phyloP scores from a whole-genome alignment of 106 monocot genomes.

The Allium fistulosum region DNA sequence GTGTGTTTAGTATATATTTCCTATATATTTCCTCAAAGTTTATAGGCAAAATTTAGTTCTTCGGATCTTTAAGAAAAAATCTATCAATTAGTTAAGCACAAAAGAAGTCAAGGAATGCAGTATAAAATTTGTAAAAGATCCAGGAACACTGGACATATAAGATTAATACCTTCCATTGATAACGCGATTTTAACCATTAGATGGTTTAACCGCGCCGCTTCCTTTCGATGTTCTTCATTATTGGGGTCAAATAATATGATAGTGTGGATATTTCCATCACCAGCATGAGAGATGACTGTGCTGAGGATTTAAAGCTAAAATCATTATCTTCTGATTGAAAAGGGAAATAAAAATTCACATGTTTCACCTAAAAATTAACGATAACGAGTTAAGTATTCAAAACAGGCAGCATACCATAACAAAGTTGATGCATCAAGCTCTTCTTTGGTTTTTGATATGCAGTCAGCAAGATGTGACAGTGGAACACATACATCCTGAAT shows the following conservation, averaged over 20 bases:
- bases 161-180: conserved; percentile 77
- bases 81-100: no score
- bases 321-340: no score
- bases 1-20: no score
- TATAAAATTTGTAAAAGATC: no score
- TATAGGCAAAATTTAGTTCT: no score
- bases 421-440: conserved; percentile 73
- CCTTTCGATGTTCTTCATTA: conserved; percentile 55
- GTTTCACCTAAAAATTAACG: no score
- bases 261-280: conserved; percentile 97
- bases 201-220: conserved; percentile 84
- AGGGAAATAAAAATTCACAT: no score
- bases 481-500: conserved; percentile 96
- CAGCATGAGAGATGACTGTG: conserved; percentile 93
- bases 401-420: conserved; percentile 42
- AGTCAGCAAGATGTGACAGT: conserved; percentile 80
- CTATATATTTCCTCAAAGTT: no score
- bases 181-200: conserved; percentile 85
- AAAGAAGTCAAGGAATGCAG: no score
- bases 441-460: conserved; percentile 74
- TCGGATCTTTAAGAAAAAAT: no score
- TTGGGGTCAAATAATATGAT: conserved; percentile 82
- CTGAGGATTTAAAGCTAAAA: conserved; percentile 11
- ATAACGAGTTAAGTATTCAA: no score
- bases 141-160: no score